phyloP scores from a whole-genome alignment of 2,329 filamentous ascomycete species.

The Penicillium oxalicum region DNA sequence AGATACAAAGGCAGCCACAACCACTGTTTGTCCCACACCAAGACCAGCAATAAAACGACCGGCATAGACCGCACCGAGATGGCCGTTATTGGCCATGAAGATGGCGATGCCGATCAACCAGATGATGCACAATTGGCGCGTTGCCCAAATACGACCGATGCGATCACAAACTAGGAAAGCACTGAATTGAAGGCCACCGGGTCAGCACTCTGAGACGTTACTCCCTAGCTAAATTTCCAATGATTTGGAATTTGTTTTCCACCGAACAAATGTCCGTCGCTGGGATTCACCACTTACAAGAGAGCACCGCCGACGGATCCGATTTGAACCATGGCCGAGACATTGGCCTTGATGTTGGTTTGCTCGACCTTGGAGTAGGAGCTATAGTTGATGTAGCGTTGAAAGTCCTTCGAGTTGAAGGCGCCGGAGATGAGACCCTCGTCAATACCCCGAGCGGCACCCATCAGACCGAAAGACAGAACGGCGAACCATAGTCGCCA shows the following conservation, averaged over 20 bases:
- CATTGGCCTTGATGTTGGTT: conserved; percentile 68
- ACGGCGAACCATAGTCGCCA: conserved; percentile 75
- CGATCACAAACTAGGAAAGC: conserved; percentile 46
- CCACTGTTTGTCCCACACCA: conserved; percentile 40
- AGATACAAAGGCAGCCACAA: conserved; percentile 61
- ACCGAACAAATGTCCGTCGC: too few relatives aligned
- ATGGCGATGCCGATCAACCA: conserved; percentile 41
- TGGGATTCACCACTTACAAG: conserved; percentile 37
- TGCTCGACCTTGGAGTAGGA: conserved; percentile 49
- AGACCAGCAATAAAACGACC: conserved; percentile 42
- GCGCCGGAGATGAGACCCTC: conserved; percentile 72
- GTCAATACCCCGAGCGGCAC: conserved; percentile 71
- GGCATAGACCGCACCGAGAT: conserved; percentile 39
- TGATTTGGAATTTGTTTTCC: not conserved
- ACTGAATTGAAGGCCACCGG: conserved; percentile 28
- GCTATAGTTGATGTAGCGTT: conserved; percentile 52
- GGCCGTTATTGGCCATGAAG: conserved; percentile 38
- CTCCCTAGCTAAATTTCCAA: not conserved
- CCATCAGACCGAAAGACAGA: conserved; percentile 66
- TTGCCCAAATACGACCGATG: conserved; percentile 40
- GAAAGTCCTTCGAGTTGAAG: conserved; percentile 61
- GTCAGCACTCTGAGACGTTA: not conserved
- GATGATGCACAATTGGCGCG: conserved; percentile 36
- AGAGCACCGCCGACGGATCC: conserved; percentile 67
- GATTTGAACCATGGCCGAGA: conserved; percentile 76